Percentiles rank a stretch among this genome's conserved stretches.
Evolutionary conservation across 345 rosid species (phyloP).

Genomic region (Microcos paniculata): DNA sequence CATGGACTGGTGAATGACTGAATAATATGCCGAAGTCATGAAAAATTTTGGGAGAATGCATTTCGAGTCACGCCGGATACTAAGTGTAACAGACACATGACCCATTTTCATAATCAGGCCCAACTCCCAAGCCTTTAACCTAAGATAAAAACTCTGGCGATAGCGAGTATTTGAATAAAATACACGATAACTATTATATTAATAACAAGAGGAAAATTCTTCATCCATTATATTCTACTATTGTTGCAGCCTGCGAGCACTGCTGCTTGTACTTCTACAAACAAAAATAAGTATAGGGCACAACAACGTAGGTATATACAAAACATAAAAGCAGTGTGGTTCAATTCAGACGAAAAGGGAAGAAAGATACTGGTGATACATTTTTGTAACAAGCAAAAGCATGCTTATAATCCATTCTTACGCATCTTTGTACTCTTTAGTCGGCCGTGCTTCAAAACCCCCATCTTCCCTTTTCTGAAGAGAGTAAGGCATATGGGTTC

Average conservation of each 20-base stretch:
- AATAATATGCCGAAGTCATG: too few species aligned
- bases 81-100: too few species aligned
- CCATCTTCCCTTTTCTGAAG: slow-evolving; percentile 73
- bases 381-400: not conserved
- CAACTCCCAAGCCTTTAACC: too few species aligned
- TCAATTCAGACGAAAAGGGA: not conserved
- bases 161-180: too few species aligned
- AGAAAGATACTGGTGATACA: slow-evolving; percentile 13
- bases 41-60: too few species aligned
- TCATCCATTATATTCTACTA: not conserved
- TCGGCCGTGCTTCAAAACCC: slow-evolving; percentile 67
- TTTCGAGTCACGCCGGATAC: too few species aligned
- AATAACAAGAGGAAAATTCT: not conserved
- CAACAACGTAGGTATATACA: slow-evolving; percentile 25
- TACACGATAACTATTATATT: too few species aligned
- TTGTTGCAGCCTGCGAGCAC: not conserved
- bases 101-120: too few species aligned
- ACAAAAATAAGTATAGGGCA: slow-evolving; percentile 22
- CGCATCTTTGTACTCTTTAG: slow-evolving; percentile 49
- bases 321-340: slow-evolving; percentile 19
- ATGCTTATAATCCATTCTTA: slow-evolving; percentile 19
- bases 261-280: slow-evolving; percentile 13
- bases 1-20: too few species aligned
- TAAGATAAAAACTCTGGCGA: too few species aligned
- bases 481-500: slow-evolving; percentile 84